Evolutionary conservation across 306 rosid species (phyloP).

Genomic region (Prunus armeniaca): DNA sequence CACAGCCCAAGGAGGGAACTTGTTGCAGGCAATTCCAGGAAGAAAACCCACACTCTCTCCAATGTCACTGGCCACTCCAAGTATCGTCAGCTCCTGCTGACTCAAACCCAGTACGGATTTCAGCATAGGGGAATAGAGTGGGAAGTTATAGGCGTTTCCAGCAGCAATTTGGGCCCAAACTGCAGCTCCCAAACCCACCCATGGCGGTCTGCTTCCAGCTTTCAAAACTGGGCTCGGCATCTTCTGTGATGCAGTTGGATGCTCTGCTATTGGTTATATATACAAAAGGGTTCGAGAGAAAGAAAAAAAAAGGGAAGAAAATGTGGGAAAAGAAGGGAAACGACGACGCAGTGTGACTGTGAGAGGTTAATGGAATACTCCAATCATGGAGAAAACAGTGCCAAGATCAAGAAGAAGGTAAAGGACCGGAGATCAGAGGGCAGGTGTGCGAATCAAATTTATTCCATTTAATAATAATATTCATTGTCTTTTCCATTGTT

Average conservation of each 20-base stretch:
- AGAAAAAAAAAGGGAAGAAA: neutral
- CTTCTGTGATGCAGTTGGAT: neutral
- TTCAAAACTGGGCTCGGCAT: constrained; percentile 52
- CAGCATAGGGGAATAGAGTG: constrained; percentile 69
- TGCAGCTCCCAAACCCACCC: constrained; percentile 93
- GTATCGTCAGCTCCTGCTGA: constrained; percentile 70
- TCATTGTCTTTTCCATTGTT: no score
- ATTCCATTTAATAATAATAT: no score
- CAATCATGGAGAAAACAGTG: no score
- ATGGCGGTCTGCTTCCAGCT: constrained; percentile 86
- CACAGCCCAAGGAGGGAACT: constrained; percentile 80
- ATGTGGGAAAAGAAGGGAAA: no score
- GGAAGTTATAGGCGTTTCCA: constrained; percentile 59
- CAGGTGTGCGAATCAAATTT: no score
- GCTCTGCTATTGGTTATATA: neutral
- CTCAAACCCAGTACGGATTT: constrained; percentile 66
- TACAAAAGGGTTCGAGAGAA: neutral
- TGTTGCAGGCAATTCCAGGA: constrained; percentile 77
- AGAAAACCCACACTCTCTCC: constrained; percentile 66
- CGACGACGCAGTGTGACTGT: no score
- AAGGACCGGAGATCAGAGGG: no score
- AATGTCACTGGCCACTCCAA: constrained; percentile 79
- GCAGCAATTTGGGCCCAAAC: constrained; percentile 75
- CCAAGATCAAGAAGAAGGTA: no score
- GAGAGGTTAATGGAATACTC: no score